These are phyloP conservation scores for Lecanosticta acicola DNA, from an alignment of 2,329 filamentous ascomycete genomes.

Conservation along the genomic window DNA sequence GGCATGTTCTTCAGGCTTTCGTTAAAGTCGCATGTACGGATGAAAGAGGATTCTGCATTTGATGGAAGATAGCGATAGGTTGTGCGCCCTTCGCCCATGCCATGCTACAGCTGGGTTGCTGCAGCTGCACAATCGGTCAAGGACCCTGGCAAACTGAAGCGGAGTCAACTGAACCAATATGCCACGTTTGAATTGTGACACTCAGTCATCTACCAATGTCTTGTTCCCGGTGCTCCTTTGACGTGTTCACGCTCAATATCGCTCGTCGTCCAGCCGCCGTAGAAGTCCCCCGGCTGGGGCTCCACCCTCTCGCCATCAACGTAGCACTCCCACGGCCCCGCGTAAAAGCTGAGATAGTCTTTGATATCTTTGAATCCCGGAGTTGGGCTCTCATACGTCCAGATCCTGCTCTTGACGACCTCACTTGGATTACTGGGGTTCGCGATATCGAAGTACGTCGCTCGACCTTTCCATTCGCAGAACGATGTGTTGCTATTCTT, in stretches of 20 bases:
- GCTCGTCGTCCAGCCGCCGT: conserved; percentile 59
- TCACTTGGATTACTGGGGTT: conserved; percentile 33
- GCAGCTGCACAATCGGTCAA: no score
- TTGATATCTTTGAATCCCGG: conserved; percentile 49
- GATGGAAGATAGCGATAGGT: no score
- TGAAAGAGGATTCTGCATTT: no score
- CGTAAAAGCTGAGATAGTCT: conserved; percentile 56
- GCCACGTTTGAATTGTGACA: no score
- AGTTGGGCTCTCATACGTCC: conserved; percentile 55
- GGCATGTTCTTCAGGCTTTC: no score
- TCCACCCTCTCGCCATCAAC: conserved; percentile 57
- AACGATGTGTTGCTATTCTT: conserved; percentile 45
- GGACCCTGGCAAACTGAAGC: no score
- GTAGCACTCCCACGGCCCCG: conserved; percentile 57
- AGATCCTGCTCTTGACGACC: conserved; percentile 49
- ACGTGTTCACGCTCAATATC: conserved; percentile 51
- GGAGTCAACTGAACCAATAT: no score
- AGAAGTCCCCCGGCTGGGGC: conserved; percentile 57
- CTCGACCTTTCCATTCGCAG: conserved; percentile 58
- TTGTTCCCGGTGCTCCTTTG: conserved; percentile 43
- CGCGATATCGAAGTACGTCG: conserved; percentile 53
- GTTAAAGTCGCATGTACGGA: no score
- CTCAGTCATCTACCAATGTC: conserved; percentile 22
- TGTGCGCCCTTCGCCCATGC: no score
- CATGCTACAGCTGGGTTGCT: no score